Base-by-base conservation (phyloP, 768 basidiomycete species). In the Dacryopinax primogenitus region DNA sequence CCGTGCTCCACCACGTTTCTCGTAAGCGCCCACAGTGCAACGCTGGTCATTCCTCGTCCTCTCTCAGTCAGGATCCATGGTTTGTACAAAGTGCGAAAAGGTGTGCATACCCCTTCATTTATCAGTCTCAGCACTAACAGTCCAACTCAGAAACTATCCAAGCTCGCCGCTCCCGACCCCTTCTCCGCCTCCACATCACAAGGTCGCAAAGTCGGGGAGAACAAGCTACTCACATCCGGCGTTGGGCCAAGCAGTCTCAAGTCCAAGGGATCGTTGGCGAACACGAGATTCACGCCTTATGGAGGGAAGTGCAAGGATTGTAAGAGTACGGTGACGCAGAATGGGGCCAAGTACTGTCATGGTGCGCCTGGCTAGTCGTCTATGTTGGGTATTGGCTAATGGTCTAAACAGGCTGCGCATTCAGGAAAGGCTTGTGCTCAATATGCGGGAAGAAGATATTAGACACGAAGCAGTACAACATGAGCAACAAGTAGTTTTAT, bases 331-430 rank as follows among this genome's bases (percentile, higher is more conserved):
- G 83, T 84, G 47, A 90, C 90, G 9, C 90, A 92, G 80, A 91
- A 91, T 73, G 83, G 81, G 71, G 90, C 87, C 36, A 92, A 90
- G 76, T 92, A 89, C 75, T 92, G 90, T 71, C 90, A 92, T 80
- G 87, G 90, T 88, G 51, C 51, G 70, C 21, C 3, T 15, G 18
- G 4, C 23, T 15, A 44, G 41, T 44, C 41, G 23, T 64, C n/a
- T 67, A 30, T 18, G 41, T 41, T 15, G 15, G 34, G 18, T 41
- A 33, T 34, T 11, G 67, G 69, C 66, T 63, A 33, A 45, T 62
- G 35, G 23, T 62, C 35, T 61, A 51, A 36, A 35, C 69, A 91
- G 90, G 90, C 33, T 92, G 90, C 73, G 90, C 90, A 23, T 92
- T 86, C 76, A 90, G 86, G 79, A 89, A 88, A 72, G 90, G 90